Percentiles rank a stretch among this genome's conserved stretches.
Evolutionary conservation across 768 basidiomycete genomes (phyloP).

Genomic region (Hericium rajendrae): DNA sequence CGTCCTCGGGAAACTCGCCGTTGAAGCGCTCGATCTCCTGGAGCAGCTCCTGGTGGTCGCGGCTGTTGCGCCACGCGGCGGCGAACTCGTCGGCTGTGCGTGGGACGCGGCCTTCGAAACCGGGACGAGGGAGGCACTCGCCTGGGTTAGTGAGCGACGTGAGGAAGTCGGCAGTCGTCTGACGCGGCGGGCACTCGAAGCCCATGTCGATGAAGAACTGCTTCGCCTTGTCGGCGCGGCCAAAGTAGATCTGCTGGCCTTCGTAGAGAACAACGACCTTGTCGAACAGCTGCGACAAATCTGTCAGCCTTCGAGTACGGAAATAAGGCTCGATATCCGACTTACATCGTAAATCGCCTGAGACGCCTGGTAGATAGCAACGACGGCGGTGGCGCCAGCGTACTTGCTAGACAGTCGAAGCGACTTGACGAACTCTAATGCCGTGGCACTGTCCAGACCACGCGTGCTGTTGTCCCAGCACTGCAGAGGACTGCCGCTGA

Average conservation of each 20-base stretch:
- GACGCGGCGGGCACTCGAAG: conserved; percentile 41
- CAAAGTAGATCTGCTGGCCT: conserved; percentile 67
- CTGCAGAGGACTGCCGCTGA: conserved; percentile 48
- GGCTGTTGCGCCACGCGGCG: neutral
- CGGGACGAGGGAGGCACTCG: conserved; percentile 40
- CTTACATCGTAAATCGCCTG: conserved; percentile 42
- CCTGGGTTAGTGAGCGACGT: conserved; percentile 42
- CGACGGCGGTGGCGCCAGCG: conserved; percentile 44
- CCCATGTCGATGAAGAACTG: conserved; percentile 69
- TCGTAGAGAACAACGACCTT: conserved; percentile 56
- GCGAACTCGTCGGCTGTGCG: conserved; percentile 51
- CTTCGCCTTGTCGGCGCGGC: conserved; percentile 51
- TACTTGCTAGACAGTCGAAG: conserved; percentile 46
- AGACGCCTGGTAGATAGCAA: conserved; percentile 81
- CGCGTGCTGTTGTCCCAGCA: conserved; percentile 69
- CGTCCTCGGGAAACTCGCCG: conserved; percentile 27
- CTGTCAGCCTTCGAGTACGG: neutral
- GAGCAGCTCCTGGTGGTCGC: neutral
- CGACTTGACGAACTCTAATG: conserved; percentile 48
- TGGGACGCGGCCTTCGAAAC: conserved; percentile 32
- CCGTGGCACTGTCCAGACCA: conserved; percentile 45
- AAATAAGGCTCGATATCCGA: neutral
- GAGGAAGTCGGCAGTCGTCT: conserved; percentile 30
- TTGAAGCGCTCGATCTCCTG: conserved; percentile 10
- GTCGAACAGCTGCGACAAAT: conserved; percentile 42